Evolutionary conservation across 106 monocot species (phyloP), one percentile per base, ranked within the genome.

Genomic region (Allium fistulosum): DNA sequence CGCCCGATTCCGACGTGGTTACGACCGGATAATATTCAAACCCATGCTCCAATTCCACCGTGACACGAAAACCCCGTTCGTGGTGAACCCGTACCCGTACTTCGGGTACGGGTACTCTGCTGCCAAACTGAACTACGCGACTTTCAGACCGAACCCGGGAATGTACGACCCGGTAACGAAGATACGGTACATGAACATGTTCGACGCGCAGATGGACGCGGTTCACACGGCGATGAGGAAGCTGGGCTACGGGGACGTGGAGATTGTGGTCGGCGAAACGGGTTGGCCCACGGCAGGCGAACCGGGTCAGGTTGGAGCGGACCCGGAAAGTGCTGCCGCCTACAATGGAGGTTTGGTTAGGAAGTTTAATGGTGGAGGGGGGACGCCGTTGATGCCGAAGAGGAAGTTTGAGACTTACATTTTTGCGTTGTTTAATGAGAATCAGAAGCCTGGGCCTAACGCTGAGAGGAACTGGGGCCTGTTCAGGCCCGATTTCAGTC

Each of bases 81-180:
- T 88, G 27, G 88, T 95, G 46, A 96, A 96, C 74, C 84, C 92
- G 15, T 96, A 96, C 68, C 96, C 96, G 6, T 96, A 92, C 88
- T 96, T 89, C 84, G 82, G 88, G 17, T 96, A 92, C 86, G 69
- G 13, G 59, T 58, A 62, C 12, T 6, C 26, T 7, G 82, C 82
- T 50, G 37, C 37, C 37, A 37, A 5, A 37, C 72, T 88, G 2
- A 66, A 84, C 77, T 96, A 86, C 80, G 86, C 96, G 4, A 62
- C 88, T 2, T 96, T 96, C 86, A 63, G 46, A 62, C 88, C 86
- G 46, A 96, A 92, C 74, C 2, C 18, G 7, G 96, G 96, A 5
- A n/a, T 80, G 11, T 69, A 50, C 69, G 86, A 96, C 63, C 50
- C 68, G 10, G 74, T 49, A 6, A 96, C 91, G n/a, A 64, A 67